Evolutionary conservation across 164 flowering plant species (phyloP), one percentile per base, ranked within the genome.

Genomic region (Buxus sempervirens): DNA sequence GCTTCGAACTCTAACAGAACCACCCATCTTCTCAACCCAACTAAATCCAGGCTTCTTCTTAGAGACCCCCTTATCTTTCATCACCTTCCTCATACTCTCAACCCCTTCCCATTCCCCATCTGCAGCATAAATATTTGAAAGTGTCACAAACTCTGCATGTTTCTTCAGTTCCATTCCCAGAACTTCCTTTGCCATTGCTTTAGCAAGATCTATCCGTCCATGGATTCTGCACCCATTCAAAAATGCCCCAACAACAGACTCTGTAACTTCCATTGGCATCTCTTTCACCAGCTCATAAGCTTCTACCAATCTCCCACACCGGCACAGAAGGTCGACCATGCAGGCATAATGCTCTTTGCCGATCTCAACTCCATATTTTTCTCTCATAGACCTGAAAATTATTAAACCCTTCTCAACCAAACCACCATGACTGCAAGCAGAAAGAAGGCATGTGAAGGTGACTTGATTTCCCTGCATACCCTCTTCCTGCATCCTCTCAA

Each of bases 341-440:
- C 93, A 90, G 58, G 83, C 83, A 61, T 84, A 86, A 76, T 88
- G 93, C 76, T 90, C 91, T 63, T 68, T 72, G 21, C 72, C 78
- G 25, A 72, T 64, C 75, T 74, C 77, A 48, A 80, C 70, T 19
- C 76, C 70, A 23, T 73, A 60, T 10, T 27, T 61, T 38, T 84
- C 82, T 70, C 70, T 71, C 84, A 88, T 84, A 12, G 79, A 77
- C 70, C 57, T 66, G 61, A 86, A 90, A 19, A 85, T 74, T 60
- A 77, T 69, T 59, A 84, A 59, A 49, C 91, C 91, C 70, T 79
- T 81, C 64, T 85, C 79, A 0, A 84, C 82, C 64, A 79, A 69
- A 22, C 91, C 90, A 36, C 86, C 78, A 61, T 88, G 93, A 77
- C 93, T 82, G 81, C 93, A 88, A 59, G 91, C 86, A 54, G 88